Evolutionary conservation across 768 basidiomycete species (phyloP).

Genomic region (Lactarius sanguifluus): DNA sequence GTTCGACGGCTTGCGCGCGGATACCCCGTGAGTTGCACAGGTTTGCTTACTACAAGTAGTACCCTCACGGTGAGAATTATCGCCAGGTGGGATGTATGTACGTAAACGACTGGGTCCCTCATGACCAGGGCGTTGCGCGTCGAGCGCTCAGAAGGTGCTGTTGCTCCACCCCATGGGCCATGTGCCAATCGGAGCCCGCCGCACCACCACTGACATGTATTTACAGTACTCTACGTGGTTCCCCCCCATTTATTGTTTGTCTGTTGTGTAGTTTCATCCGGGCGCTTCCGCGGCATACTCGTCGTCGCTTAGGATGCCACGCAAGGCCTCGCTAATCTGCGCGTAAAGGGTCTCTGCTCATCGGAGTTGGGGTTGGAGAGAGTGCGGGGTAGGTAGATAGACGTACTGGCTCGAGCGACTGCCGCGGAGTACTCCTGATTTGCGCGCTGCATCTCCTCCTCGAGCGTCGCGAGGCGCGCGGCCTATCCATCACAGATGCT

Average conservation of each 20-base stretch:
- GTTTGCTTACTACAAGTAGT: neutral
- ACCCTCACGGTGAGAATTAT: neutral
- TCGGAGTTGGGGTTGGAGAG: neutral
- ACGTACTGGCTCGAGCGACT: conserved; percentile 75
- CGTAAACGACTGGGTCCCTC: neutral
- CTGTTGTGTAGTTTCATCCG: conserved; percentile 14
- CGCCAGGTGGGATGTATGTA: neutral
- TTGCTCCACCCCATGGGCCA: neutral
- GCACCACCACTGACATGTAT: neutral
- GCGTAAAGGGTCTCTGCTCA: conserved; percentile 55
- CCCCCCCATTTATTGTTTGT: neutral
- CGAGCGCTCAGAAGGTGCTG: neutral
- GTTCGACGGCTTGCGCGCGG: neutral
- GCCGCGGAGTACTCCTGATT: conserved; percentile 77
- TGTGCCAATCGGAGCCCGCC: neutral
- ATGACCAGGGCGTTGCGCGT: neutral
- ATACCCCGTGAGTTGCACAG: neutral
- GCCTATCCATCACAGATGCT: conserved; percentile 44
- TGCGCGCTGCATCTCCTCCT: conserved; percentile 66
- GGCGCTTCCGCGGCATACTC: conserved; percentile 39
- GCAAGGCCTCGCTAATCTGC: conserved; percentile 59
- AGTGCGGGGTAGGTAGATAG: neutral
- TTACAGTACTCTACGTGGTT: neutral
- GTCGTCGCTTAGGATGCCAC: conserved; percentile 55
- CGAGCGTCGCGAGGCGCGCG: conserved; percentile 60